Conservation (phyloP, 441 rosid species). For the Jatropha podagrica region DNA sequence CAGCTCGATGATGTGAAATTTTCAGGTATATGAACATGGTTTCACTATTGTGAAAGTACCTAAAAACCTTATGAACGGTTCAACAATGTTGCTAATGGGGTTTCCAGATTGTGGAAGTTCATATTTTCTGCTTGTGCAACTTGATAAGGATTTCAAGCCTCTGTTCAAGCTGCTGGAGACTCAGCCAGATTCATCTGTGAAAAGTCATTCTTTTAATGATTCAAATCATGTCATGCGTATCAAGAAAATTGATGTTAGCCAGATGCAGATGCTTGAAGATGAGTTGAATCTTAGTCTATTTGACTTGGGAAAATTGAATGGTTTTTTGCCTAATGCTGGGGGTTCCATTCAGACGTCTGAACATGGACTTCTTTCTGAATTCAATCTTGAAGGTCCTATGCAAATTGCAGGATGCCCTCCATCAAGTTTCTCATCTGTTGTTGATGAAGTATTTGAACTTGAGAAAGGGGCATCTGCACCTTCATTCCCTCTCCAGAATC, state of each 20-base stretch:
- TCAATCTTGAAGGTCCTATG: constrained; percentile 50
- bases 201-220: constrained; percentile 53
- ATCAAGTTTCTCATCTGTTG: constrained; percentile 79
- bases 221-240: constrained; percentile 55
- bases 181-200: constrained; percentile 53
- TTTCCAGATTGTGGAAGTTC: constrained; percentile 88
- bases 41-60: constrained; percentile 69
- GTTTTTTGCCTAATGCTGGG: constrained; percentile 47
- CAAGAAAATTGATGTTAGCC: constrained; percentile 72
- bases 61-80: constrained; percentile 57
- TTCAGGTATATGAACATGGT: constrained; percentile 88
- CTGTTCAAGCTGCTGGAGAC: constrained; percentile 77
- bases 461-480: constrained; percentile 62
- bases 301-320: constrained; percentile 50
- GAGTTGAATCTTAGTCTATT: constrained; percentile 70
- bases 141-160: constrained; percentile 92
- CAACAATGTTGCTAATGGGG: constrained; percentile 75
- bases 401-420: constrained; percentile 54
- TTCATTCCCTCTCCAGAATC: constrained; percentile 48
- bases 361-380: constrained; percentile 55
- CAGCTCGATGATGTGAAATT: constrained; percentile 24
- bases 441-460: constrained; percentile 94
- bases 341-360: constrained; percentile 50
- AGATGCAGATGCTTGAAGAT: constrained; percentile 88
- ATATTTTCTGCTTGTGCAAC: constrained; percentile 87